Evolutionary conservation across 2,329 filamentous ascomycete species (phyloP).

Genomic region (Harringtonia lauricola): DNA sequence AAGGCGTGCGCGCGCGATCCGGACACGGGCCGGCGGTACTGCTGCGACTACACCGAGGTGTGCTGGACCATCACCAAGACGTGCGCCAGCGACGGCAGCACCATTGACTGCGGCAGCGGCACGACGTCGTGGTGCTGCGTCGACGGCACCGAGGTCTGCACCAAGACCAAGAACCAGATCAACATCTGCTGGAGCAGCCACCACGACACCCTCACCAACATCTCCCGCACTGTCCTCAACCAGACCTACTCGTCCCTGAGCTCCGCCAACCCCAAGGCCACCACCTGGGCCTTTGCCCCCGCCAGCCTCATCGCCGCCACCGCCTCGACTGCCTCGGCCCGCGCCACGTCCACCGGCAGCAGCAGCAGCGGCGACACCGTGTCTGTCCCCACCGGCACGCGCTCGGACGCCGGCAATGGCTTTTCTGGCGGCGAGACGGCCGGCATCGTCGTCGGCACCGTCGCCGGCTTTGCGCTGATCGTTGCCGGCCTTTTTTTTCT

Average conservation of each 20-base stretch:
- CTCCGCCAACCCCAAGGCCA: conserved; percentile 7
- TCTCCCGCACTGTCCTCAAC: conserved; percentile 7
- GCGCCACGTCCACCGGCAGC: background rate
- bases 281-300: conserved; percentile 8
- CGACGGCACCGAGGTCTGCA: conserved; percentile 9
- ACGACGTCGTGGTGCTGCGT: conserved; percentile 10
- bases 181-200: conserved; percentile 12
- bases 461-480: background rate
- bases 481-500: too few relatives aligned
- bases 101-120: conserved; percentile 10
- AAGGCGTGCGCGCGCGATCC: conserved; percentile 12
- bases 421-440: conserved; percentile 5
- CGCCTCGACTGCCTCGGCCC: background rate
- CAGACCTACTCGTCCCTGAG: conserved; percentile 10
- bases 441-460: conserved; percentile 5
- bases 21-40: conserved; percentile 10
- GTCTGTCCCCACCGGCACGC: too few relatives aligned
- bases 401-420: background rate
- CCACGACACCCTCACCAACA: conserved; percentile 11
- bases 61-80: conserved; percentile 9
- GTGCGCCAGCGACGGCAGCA: conserved; percentile 10
- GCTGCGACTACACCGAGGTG: conserved; percentile 9
- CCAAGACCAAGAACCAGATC: conserved; percentile 7
- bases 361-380: too few relatives aligned
- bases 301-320: conserved; percentile 5